Evolutionary conservation across 1,139 yeast genomes (phyloP).

Genomic region (Pichia sp.): DNA sequence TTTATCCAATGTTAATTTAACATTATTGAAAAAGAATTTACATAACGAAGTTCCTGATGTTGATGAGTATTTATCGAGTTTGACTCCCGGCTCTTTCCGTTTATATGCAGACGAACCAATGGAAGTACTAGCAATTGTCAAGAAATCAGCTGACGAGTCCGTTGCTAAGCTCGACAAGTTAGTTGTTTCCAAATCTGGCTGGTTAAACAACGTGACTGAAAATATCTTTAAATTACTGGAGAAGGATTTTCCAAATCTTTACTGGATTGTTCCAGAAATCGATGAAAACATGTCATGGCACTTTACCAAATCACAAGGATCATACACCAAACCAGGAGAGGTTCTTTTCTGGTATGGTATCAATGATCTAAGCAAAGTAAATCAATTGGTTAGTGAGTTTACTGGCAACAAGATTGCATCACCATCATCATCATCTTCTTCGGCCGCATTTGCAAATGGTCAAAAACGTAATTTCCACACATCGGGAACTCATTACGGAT

Average conservation of each 20-base stretch:
- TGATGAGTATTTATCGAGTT: constrained; percentile 70
- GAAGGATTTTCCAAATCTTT: constrained; percentile 64
- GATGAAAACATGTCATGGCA: constrained; percentile 91
- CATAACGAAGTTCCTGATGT: constrained; percentile 40
- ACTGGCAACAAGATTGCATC: constrained; percentile 17
- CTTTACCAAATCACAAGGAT: constrained; percentile 89
- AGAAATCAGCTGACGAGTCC: constrained; percentile 23
- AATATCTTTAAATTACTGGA: constrained; percentile 80
- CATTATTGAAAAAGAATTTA: constrained; percentile 12
- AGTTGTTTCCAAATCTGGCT: constrained; percentile 80
- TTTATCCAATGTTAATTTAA: constrained; percentile 8
- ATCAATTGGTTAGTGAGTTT: constrained; percentile 60
- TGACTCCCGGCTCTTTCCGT: constrained; percentile 56
- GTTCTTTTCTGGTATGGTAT: constrained; percentile 95
- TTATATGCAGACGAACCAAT: constrained; percentile 94
- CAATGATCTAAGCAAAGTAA: constrained; percentile 51
- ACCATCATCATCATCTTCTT: background rate
- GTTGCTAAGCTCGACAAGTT: constrained; percentile 82
- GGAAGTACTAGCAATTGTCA: constrained; percentile 86
- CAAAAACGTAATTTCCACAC: constrained; percentile 29
- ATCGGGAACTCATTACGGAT: constrained; percentile 14
- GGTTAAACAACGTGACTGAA: constrained; percentile 97
- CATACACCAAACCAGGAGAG: constrained; percentile 81
- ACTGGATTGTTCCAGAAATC: constrained; percentile 87
- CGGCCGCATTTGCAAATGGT: constrained; percentile 18